phyloP scores from a whole-genome alignment of 1,284 basidiomycete genomes.

The Caloboletus inedulis region DNA sequence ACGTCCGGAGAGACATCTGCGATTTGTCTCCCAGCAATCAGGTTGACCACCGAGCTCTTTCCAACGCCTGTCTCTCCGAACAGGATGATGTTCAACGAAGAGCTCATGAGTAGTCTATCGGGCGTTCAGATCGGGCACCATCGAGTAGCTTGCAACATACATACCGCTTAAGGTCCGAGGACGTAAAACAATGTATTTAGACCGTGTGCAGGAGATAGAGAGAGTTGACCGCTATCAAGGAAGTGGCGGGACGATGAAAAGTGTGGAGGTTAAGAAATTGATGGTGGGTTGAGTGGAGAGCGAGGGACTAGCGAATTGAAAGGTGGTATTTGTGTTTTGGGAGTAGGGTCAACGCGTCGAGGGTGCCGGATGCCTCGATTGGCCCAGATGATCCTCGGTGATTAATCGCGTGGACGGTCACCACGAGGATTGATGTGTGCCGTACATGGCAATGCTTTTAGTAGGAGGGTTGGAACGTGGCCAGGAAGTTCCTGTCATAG shows the following conservation, averaged over 20 bases:
- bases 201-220: background rate
- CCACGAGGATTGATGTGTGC: conserved; percentile 22
- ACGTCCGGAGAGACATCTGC: conserved; percentile 19
- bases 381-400: conserved; percentile 21
- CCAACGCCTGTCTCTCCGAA: conserved; percentile 28
- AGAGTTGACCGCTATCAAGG: background rate
- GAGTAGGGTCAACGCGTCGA: background rate
- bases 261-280: background rate
- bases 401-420: conserved; percentile 23
- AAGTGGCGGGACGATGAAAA: background rate
- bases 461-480: conserved; percentile 15
- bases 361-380: conserved; percentile 18
- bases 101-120: conserved; percentile 19
- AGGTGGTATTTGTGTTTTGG: conserved; percentile 20
- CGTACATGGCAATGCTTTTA: background rate
- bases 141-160: conserved; percentile 7
- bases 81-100: conserved; percentile 27
- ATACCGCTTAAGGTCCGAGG: conserved; percentile 10
- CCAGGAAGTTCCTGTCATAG: conserved; percentile 14
- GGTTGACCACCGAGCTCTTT: conserved; percentile 29
- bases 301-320: background rate
- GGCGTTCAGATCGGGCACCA: conserved; percentile 16
- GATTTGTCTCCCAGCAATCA: conserved; percentile 23
- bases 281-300: conserved; percentile 1
- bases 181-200: background rate